These are phyloP conservation scores for Rugosomyces carneus DNA, from an alignment of 1,284 basidiomycete species.

Conservation along the genomic window DNA sequence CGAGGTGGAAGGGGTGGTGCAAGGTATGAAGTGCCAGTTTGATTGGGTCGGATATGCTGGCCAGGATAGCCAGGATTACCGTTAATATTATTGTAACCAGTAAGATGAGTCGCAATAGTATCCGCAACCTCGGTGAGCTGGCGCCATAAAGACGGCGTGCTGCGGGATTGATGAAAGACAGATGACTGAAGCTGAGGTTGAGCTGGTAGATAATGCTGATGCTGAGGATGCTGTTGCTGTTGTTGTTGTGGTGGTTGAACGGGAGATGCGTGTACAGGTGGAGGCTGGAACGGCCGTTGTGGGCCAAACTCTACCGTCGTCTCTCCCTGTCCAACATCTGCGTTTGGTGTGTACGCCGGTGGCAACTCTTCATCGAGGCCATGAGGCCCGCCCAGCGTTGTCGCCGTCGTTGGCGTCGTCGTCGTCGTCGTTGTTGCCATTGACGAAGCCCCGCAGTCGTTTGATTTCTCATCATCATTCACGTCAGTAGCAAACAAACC, in stretches of 20 bases:
- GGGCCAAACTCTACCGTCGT: constrained; percentile 57
- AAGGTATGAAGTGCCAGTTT: constrained; percentile 12
- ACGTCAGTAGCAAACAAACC: too few relatives aligned
- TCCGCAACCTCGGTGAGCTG: constrained; percentile 20
- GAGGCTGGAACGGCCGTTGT: constrained; percentile 50
- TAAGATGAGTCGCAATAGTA: constrained; percentile 14
- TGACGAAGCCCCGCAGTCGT: not conserved
- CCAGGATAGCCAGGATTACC: too few relatives aligned
- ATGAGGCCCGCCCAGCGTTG: not conserved
- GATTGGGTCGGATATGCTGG: constrained; percentile 1
- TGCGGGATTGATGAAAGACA: constrained; percentile 9
- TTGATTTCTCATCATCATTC: too few relatives aligned
- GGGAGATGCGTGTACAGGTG: constrained; percentile 26
- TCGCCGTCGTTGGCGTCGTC: not conserved
- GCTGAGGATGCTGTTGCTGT: not conserved
- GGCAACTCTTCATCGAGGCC: constrained; percentile 44
- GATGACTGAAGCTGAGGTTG: not conserved
- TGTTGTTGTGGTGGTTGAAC: constrained; percentile 9
- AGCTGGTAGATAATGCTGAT: not conserved
- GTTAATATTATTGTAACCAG: too few relatives aligned
- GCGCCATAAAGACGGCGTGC: constrained; percentile 6
- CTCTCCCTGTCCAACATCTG: constrained; percentile 51
- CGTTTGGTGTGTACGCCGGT: constrained; percentile 57
- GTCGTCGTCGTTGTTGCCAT: not conserved
- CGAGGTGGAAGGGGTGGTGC: constrained; percentile 13